Conservation (phyloP, 2,329 filamentous ascomycete genomes). For the Sclerotinia subarctica region DNA sequence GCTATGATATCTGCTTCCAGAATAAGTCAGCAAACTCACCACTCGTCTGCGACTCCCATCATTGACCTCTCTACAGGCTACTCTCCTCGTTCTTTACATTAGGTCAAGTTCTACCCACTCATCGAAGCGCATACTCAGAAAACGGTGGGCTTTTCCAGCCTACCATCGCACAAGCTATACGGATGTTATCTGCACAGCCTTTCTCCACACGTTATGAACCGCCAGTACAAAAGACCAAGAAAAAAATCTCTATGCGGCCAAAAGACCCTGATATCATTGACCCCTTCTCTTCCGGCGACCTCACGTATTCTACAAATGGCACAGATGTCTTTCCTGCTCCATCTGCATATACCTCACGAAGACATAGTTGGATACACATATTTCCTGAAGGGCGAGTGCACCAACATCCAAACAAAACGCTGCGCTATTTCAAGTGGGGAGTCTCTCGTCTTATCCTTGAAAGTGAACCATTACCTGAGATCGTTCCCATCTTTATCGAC, state of each 20-base stretch:
- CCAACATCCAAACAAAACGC: conserved; percentile 71
- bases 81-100: conserved; percentile 78
- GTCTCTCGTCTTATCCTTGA: conserved; percentile 89
- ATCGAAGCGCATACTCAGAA: conserved; percentile 69
- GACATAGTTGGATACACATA: conserved; percentile 85
- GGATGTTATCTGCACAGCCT: conserved; percentile 66
- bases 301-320: conserved; percentile 64
- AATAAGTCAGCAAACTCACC: conserved; percentile 60
- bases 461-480: conserved; percentile 77
- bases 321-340: conserved; percentile 66
- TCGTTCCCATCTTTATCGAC: conserved; percentile 93
- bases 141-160: conserved; percentile 87
- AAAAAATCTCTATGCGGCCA: conserved; percentile 19
- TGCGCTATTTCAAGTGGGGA: conserved; percentile 99
- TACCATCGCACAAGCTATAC: conserved; percentile 80
- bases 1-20: conserved; percentile 92
- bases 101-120: conserved; percentile 87
- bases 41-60: background rate
- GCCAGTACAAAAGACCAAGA: background rate
- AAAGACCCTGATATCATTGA: conserved; percentile 43
- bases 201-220: conserved; percentile 39
- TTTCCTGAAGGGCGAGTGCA: conserved; percentile 96
- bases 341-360: conserved; percentile 65
- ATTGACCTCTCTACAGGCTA: conserved; percentile 47
- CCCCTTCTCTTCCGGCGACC: conserved; percentile 49